phyloP scores from a whole-genome alignment of 306 rosid genomes.

The Malus orientalis region DNA sequence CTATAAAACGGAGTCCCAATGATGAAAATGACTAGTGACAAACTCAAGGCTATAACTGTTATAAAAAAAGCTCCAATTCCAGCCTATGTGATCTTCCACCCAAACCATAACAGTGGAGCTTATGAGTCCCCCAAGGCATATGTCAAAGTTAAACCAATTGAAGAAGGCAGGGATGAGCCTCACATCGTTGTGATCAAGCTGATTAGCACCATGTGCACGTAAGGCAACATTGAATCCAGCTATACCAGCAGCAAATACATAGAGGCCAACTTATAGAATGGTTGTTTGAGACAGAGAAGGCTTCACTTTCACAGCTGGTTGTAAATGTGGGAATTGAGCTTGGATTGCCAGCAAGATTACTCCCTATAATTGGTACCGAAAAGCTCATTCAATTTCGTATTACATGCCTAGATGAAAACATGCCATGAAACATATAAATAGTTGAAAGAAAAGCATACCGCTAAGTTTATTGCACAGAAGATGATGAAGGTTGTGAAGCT shows the following conservation, averaged over 20 bases:
- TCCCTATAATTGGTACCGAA: conserved; percentile 8
- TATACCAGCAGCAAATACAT: conserved; percentile 19
- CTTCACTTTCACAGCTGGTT: background rate
- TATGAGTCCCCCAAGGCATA: conserved; percentile 21
- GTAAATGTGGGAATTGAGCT: conserved; percentile 6
- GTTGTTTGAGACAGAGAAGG: conserved; percentile 6
- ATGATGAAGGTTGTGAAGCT: conserved; percentile 27
- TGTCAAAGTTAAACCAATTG: conserved; percentile 32
- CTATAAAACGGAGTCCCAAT: conserved; percentile 17
- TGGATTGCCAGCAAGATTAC: conserved; percentile 24
- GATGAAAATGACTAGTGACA: conserved; percentile 10
- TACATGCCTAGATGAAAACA: background rate
- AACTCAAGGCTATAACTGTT: conserved; percentile 3
- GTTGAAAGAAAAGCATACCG: background rate
- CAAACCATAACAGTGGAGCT: conserved; percentile 26
- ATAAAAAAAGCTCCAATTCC: conserved; percentile 23
- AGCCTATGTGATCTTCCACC: conserved; percentile 29
- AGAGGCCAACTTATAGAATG: conserved; percentile 23
- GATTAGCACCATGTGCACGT: conserved; percentile 40
- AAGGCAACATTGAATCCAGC: conserved; percentile 31
- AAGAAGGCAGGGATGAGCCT: conserved; percentile 31
- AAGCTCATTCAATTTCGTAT: background rate
- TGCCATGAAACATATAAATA: background rate
- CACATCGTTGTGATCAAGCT: conserved; percentile 21
- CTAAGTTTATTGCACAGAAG: conserved; percentile 11